These are phyloP conservation scores for Eucalyptus grandis DNA, from an alignment of 345 rosid genomes.

Conservation along the genomic window DNA sequence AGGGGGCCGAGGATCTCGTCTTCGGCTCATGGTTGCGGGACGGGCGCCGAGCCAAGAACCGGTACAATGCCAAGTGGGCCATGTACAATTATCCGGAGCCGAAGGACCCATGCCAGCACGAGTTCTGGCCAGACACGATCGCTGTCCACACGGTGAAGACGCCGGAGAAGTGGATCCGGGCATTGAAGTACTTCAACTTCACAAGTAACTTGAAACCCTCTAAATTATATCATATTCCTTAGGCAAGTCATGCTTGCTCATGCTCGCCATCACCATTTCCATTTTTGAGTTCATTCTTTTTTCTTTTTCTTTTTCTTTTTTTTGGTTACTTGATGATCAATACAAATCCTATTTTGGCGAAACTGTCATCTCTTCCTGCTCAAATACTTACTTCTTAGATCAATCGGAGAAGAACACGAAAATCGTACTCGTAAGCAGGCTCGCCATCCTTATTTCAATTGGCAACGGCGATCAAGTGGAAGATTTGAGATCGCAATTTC, in stretches of 20 bases:
- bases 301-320: neutral
- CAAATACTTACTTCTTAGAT: neutral
- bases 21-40: conserved; percentile 71
- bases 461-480: neutral
- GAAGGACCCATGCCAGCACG: conserved; percentile 51
- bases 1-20: conserved; percentile 70
- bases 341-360: neutral
- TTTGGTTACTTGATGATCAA: neutral
- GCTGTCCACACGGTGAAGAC: conserved; percentile 80
- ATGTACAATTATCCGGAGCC: conserved; percentile 76
- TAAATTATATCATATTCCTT: conserved; percentile 66
- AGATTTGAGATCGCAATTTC: no score
- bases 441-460: neutral
- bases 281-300: neutral
- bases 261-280: neutral
- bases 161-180: conserved; percentile 64
- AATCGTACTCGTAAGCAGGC: neutral
- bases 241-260: neutral
- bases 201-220: conserved; percentile 71
- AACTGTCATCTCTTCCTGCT: neutral
- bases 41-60: conserved; percentile 47
- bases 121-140: conserved; percentile 65
- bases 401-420: neutral
- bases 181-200: conserved; percentile 58
- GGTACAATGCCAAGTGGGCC: conserved; percentile 79